Base-by-base conservation (phyloP, 192 early-diverging fungal genomes). In the Cetraspora pellucida region DNA sequence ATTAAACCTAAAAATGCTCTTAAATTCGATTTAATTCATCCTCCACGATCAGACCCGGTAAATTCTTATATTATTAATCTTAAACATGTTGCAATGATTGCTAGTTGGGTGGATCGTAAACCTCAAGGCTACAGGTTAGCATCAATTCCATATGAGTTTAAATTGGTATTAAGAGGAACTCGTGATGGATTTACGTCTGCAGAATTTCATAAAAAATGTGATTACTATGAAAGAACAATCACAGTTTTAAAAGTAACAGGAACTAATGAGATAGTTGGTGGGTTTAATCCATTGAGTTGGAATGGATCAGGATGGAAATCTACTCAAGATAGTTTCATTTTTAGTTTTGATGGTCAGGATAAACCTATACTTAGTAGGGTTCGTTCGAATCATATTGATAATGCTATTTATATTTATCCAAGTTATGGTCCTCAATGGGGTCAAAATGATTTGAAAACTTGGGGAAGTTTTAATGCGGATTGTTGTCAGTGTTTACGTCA, bases 131-230 rank as follows among this genome's bases (percentile, higher is more conserved):
- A 69, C 10, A 69, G 46, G 14, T 69, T 47, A 25, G 66, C 66
- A 45, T 49, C 44, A 19, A 69, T 69, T 47, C 66, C 66, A 43
- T 69, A 69, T 49, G 30, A 69, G 23, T 69, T 69, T 49, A 69
- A 21, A 19, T 69, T 69, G 23, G 16, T 69, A 25, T 43, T 69
- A 6, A 28, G 66, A 25, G 16, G 31, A 69, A 47, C 37, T 0
- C 66, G 66, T 27, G 66, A 69, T 49, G 66, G 66, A 7, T 69
- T 47, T 27, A 49, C 44, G n/a, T 28, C 46, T 43, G 66, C 37
- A 4, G 46, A 44, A n/a, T 69, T 69, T 69, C 66, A 69, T 49
- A 69, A 69, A 44, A 47, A 47, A 69, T 69, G 66, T 47, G 66
- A 69, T 69, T 25, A 23, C 25, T 69, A 21, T 45, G 66, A 49